Evolutionary conservation across 768 basidiomycete genomes (phyloP), one percentile per base, ranked within the genome.

Genomic region (Austroboletus eburneus): DNA sequence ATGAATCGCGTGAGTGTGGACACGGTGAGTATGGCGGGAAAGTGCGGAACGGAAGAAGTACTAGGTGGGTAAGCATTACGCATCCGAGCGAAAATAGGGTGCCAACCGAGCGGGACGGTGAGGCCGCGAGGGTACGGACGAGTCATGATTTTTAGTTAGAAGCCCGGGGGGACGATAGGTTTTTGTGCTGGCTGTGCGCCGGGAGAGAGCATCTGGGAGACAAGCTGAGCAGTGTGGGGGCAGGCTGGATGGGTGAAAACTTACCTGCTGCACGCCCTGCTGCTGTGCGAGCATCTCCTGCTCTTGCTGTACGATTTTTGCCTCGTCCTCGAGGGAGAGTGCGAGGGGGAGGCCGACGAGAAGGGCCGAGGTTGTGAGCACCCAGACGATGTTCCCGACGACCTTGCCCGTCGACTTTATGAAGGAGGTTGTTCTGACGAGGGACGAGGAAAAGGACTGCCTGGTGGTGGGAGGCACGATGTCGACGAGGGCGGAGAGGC

Each of bases 311-410:
- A 92, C 85, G 47, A 95, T 79, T 70, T 93, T 92, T 44, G 90
- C 87, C 72, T 99, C 96, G 69, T 96, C 95, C 70, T 99, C 96
- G 57, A 98, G 75, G 50, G 83, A 86, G 57, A 98, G 77, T 5
- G 94, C 92, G 51, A 98, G 76, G 27, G 96, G 96, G 32, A 99
- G 75, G 13, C 91, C 96, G 41, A 99, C 86, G 54, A 99, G 80
- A 45, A 99, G 74, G 1, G 94, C 93, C 36, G 87, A 90, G 9
- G 95, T 98, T 45, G 91, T 93, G 62, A 97, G 73, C 51, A 96
- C 78, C 96, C 96, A 99, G 46, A 94, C 88, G 56, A 92, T 69
- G 65, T 87, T 93, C 13, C 96, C 95, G 27, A 83, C 78, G 42
- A 88, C 57, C 69, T 83, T 88, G 39, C 81, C 75, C 7, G 80